Conservation (phyloP, 331 rosid species). For the Rhamnella rubrinervis region DNA sequence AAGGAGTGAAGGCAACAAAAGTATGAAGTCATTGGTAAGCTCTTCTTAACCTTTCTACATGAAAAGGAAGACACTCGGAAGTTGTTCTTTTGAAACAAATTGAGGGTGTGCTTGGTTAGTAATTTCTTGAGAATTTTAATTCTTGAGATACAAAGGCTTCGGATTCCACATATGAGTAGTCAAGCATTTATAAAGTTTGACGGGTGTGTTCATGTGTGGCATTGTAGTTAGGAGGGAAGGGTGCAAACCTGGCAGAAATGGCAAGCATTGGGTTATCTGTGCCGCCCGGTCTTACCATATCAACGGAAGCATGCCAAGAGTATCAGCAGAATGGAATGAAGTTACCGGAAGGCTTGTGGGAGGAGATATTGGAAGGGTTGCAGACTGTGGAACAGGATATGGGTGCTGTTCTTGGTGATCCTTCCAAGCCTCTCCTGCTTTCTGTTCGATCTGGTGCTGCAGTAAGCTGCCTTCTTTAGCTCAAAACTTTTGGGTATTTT, state of each 20-base stretch:
- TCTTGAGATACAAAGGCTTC: too few relatives aligned
- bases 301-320: constrained; percentile 97
- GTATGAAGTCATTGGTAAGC: constrained; percentile 90
- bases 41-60: constrained; percentile 8
- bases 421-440: constrained; percentile 81
- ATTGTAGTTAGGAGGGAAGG: constrained; percentile 90
- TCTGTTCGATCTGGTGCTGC: constrained; percentile 99
- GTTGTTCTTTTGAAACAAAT: neutral
- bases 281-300: constrained; percentile 91
- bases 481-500: neutral
- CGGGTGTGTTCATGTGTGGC: constrained; percentile 12
- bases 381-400: constrained; percentile 63
- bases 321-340: constrained; percentile 67
- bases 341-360: constrained; percentile 70
- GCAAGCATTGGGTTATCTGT: constrained; percentile 88
- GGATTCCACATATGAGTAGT: too few relatives aligned
- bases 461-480: constrained; percentile 35
- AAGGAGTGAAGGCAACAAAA: constrained; percentile 83
- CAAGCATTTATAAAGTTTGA: neutral
- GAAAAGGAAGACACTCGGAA: neutral
- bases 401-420: constrained; percentile 80
- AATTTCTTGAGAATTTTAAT: too few relatives aligned
- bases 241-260: constrained; percentile 98
- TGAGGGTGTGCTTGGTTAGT: too few relatives aligned
- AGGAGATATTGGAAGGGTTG: constrained; percentile 74